These are phyloP conservation scores for Penicillium palitans DNA, from an alignment of 2,329 filamentous ascomycete genomes.

Conservation along the genomic window DNA sequence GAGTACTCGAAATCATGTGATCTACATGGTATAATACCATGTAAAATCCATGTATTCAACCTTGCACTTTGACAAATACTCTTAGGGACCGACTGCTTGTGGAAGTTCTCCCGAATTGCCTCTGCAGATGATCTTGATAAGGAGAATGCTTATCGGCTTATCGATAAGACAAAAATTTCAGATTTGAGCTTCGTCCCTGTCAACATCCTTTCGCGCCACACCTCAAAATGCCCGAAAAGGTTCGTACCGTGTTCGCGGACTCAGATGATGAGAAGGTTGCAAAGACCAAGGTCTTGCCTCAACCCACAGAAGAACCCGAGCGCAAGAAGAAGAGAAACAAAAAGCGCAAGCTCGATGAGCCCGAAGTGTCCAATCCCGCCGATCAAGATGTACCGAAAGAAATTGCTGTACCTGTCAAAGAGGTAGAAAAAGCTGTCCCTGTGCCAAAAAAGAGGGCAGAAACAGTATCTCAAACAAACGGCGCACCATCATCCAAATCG, in stretches of 20 bases:
- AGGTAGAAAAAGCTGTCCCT: not conserved
- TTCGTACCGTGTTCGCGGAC: conserved; percentile 20
- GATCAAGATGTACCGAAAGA: conserved; percentile 12
- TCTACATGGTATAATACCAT: no score
- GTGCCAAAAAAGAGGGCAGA: conserved; percentile 2
- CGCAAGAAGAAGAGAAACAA: conserved; percentile 34
- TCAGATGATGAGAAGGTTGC: conserved; percentile 30
- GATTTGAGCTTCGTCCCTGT: not conserved
- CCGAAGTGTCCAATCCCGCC: conserved; percentile 9
- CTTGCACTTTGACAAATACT: no score
- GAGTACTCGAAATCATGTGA: no score
- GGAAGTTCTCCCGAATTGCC: no score
- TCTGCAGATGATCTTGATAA: not conserved
- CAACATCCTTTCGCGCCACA: not conserved
- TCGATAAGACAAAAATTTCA: conserved; percentile 29
- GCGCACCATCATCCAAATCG: conserved; percentile 9
- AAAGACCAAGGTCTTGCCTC: conserved; percentile 8
- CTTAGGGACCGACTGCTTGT: no score
- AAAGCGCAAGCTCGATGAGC: conserved; percentile 37
- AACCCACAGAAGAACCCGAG: conserved; percentile 8
- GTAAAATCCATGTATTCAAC: no score
- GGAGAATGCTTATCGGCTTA: conserved; percentile 20
- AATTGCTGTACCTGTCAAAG: not conserved
- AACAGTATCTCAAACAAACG: not conserved
- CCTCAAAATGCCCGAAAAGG: conserved; percentile 29